Evolutionary conservation across 164 flowering plant genomes (phyloP), one percentile per base, ranked within the genome.

Genomic region (Annona cherimola): DNA sequence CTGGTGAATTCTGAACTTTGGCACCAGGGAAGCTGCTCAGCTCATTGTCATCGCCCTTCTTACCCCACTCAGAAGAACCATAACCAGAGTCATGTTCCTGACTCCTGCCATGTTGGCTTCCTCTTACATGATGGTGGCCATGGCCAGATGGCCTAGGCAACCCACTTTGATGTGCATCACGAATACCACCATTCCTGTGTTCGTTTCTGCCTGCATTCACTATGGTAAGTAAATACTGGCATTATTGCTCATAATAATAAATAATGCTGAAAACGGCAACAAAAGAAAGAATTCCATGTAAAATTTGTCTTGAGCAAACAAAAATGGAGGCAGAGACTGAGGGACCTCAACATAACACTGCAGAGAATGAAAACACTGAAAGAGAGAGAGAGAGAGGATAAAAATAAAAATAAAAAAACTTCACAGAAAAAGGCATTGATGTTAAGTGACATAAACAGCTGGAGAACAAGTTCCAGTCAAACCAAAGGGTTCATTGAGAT

Each of bases 81-180:
- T 80, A 80, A 39, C 81, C 83, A 40, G 86, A 77, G 73, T 85
- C 89, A 61, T 74, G 81, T 69, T 84, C 78, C 1, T 84, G 88
- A 74, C 68, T 80, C 73, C 71, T 67, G 9, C 54, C 59, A 8
- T 68, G 69, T 7, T 68, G 69, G 71, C 76, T 80, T 69, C 83
- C 84, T 68, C 87, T 78, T 45, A 72, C 78, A 45, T 69, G 66
- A 45, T 69, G 66, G 50, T 71, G 63, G 2, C 95, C 90, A 2
- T 89, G 82, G 67, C 94, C 94, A 74, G 84, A 76, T 20, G 89
- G 91, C 73, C 89, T 78, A 26, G 89, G 96, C 26, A 76, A 14
- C 61, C 93, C 91, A 82, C 93, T 81, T 16, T 87, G 86, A 72
- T 86, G 88, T 26, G 85, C 92, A 68, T 83, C 89, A 46, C 88